Conservation (phyloP, 768 basidiomycete species). For the Pisolithus albus region DNA sequence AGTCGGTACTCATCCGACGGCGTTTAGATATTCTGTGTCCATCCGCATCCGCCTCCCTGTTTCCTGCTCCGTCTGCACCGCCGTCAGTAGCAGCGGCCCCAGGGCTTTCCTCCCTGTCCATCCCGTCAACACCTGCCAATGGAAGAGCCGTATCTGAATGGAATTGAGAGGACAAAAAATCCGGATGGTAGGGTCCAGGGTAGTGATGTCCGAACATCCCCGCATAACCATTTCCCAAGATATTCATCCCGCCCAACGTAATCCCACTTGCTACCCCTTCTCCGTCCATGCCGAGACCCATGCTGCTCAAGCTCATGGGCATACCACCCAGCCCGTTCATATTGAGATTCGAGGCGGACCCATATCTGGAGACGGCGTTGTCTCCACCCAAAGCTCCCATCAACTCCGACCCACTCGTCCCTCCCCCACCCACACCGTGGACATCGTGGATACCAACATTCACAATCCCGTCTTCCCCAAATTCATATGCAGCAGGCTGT, state of each 20-base stretch:
- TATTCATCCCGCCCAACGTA: too few species aligned
- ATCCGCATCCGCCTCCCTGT: conserved; percentile 63
- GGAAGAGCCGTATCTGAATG: conserved; percentile 45
- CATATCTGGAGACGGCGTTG: too few species aligned
- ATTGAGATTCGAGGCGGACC: too few species aligned
- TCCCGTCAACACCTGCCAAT: conserved; percentile 41
- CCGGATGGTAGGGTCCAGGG: conserved; percentile 72
- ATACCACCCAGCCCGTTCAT: too few species aligned
- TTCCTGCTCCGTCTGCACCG: conserved; percentile 22
- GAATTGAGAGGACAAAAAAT: conserved; percentile 53
- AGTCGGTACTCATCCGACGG: conserved; percentile 61
- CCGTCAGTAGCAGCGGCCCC: conserved; percentile 6
- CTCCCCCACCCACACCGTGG: too few species aligned
- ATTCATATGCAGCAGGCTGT: conserved; percentile 43
- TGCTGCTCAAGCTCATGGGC: too few species aligned
- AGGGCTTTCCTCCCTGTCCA: conserved; percentile 36
- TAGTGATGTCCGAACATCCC: conserved; percentile 36
- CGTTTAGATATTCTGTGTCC: conserved; percentile 62
- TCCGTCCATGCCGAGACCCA: too few species aligned
- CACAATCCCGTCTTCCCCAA: conserved; percentile 31
- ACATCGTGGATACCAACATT: too few species aligned
- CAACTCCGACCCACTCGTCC: conserved; percentile 43
- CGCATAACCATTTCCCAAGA: conserved; percentile 14
- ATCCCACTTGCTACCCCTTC: too few species aligned
- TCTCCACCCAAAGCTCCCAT: conserved; percentile 36